These are phyloP conservation scores for Hyaloperonospora brassicae DNA, from an alignment of 352 stramenopile species.

Conservation along the genomic window DNA sequence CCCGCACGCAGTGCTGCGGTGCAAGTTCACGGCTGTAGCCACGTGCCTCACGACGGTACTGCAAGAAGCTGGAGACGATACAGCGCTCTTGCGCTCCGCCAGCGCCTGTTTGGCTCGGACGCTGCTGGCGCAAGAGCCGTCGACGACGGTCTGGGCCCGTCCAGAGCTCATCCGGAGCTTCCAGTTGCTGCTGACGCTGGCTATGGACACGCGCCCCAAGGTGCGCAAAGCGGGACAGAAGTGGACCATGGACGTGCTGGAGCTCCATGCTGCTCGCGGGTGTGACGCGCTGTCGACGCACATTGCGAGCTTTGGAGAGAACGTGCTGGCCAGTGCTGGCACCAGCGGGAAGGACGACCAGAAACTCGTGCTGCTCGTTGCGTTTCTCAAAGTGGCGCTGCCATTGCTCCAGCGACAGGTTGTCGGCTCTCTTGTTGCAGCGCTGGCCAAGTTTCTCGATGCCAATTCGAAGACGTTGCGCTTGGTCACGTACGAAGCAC, in stretches of 20 bases:
- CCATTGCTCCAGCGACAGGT: constrained; percentile 78
- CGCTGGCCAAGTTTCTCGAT: constrained; percentile 64
- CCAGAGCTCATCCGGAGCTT: constrained; percentile 70
- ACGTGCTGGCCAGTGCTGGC: constrained; percentile 51
- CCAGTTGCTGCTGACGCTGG: constrained; percentile 66
- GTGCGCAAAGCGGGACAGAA: constrained; percentile 76
- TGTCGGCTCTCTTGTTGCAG: constrained; percentile 63
- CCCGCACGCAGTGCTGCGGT: constrained; percentile 62
- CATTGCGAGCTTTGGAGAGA: constrained; percentile 81
- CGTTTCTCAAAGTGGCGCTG: constrained; percentile 70
- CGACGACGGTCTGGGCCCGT: constrained; percentile 46
- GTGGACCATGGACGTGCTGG: constrained; percentile 62
- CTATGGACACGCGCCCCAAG: constrained; percentile 76
- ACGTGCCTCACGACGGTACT: constrained; percentile 64
- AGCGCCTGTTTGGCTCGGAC: constrained; percentile 52
- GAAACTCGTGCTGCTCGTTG: constrained; percentile 66
- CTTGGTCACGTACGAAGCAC: constrained; percentile 69
- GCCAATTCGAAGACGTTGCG: constrained; percentile 69
- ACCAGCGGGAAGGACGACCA: constrained; percentile 58
- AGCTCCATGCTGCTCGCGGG: constrained; percentile 56
- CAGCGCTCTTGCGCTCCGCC: constrained; percentile 51
- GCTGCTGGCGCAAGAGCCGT: constrained; percentile 69
- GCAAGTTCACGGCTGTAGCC: constrained; percentile 69
- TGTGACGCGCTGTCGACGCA: constrained; percentile 80
- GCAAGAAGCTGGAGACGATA: constrained; percentile 57